Evolutionary conservation across 345 rosid genomes (phyloP).

Genomic region (Arabis alpina): DNA sequence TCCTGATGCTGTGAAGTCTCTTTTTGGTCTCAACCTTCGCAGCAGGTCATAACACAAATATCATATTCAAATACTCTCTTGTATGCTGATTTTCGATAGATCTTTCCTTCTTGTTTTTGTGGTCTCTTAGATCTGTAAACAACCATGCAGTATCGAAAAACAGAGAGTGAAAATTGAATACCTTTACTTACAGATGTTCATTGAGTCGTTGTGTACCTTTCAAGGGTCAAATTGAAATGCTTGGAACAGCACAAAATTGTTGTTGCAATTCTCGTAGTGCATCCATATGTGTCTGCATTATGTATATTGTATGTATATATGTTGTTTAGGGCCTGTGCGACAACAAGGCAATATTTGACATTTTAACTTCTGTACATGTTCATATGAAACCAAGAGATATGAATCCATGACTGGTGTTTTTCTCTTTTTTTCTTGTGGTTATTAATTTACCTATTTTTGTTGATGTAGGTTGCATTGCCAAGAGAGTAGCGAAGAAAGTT

Average conservation of each 20-base stretch:
- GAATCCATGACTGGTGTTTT: neutral
- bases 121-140: neutral
- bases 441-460: slow-evolving; percentile 6
- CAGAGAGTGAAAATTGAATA: neutral
- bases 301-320: no score
- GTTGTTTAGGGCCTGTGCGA: neutral
- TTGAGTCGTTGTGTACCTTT: neutral
- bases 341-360: no score
- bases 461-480: slow-evolving; percentile 77
- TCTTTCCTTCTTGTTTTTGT: no score
- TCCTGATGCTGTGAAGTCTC: slow-evolving; percentile 59
- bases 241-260: neutral
- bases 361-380: neutral
- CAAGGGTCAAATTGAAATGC: neutral
- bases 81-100: neutral
- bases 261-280: neutral
- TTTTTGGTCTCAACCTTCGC: slow-evolving; percentile 71
- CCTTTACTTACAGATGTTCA: no score
- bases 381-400: no score
- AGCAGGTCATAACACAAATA: slow-evolving; percentile 58
- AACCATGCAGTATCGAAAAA: neutral
- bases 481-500: slow-evolving; percentile 63
- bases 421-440: neutral
- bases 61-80: slow-evolving; percentile 12
- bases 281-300: neutral